Evolutionary conservation across 352 stramenopile species (phyloP).

Genomic region (Pythium phragmitis): DNA sequence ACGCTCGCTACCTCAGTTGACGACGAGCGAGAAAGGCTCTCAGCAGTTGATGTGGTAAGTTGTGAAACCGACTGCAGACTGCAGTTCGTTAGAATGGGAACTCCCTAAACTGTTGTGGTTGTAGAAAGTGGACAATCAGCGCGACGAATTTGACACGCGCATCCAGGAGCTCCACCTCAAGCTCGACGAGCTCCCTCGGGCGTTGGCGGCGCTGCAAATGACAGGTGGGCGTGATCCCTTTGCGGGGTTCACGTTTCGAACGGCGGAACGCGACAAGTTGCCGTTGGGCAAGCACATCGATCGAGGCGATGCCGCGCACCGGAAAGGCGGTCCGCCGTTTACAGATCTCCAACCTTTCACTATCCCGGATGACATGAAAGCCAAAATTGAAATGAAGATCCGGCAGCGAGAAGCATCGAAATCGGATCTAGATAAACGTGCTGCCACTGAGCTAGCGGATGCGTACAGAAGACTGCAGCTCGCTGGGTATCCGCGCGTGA

Average conservation of each 20-base stretch:
- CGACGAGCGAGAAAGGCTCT: constrained; percentile 45
- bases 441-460: constrained; percentile 48
- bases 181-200: constrained; percentile 56
- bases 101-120: background rate
- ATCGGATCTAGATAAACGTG: constrained; percentile 40
- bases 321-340: constrained; percentile 36
- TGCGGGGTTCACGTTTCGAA: constrained; percentile 49
- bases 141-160: constrained; percentile 57
- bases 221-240: constrained; percentile 17
- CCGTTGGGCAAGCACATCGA: constrained; percentile 51
- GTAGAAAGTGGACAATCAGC: constrained; percentile 73
- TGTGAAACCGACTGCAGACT: background rate
- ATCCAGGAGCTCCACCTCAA: constrained; percentile 63
- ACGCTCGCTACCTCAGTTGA: constrained; percentile 50
- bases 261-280: constrained; percentile 48
- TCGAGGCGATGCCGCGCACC: constrained; percentile 23
- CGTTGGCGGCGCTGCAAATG: constrained; percentile 48
- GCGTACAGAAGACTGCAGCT: constrained; percentile 64
- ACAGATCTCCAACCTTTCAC: constrained; percentile 74
- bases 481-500: constrained; percentile 55
- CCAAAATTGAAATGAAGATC: constrained; percentile 71
- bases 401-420: constrained; percentile 54
- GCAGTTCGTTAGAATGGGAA: background rate
- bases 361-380: constrained; percentile 79
- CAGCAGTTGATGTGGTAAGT: constrained; percentile 48